These are phyloP conservation scores for Niebla homalea DNA, from an alignment of 495 filamentous ascomycete genomes.

Conservation along the genomic window DNA sequence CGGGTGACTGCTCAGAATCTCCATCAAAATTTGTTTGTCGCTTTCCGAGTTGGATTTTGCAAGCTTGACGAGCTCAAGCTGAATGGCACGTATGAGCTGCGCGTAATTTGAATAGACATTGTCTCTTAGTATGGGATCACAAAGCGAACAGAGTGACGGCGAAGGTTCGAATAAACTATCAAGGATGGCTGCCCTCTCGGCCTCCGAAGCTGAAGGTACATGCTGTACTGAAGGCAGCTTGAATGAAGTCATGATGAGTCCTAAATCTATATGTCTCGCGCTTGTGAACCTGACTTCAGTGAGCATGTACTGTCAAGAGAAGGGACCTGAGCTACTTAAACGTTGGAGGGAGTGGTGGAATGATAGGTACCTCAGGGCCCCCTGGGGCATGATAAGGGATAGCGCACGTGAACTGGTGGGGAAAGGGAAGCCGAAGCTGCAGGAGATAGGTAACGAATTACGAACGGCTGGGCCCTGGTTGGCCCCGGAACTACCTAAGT, in stretches of 20 bases:
- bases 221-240: constrained; percentile 37
- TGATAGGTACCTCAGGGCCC: no score
- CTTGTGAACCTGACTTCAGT: no score
- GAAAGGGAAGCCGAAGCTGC: no score
- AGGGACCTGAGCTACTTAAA: no score
- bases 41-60: constrained; percentile 35
- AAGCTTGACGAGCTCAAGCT: constrained; percentile 40
- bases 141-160: constrained; percentile 56
- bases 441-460: no score
- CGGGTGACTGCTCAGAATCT: constrained; percentile 77
- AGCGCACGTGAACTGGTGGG: no score
- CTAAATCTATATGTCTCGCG: neutral
- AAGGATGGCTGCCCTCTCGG: constrained; percentile 47
- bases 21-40: constrained; percentile 45
- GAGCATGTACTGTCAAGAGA: no score
- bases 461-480: no score
- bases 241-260: constrained; percentile 2
- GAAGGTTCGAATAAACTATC: constrained; percentile 84
- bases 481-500: no score
- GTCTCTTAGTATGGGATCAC: constrained; percentile 50
- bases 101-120: constrained; percentile 48
- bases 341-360: no score
- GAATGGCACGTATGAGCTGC: constrained; percentile 45
- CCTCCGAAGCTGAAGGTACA: constrained; percentile 41
- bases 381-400: no score